phyloP scores from a whole-genome alignment of 192 early-diverging fungal genomes.

The Gonapodya prolifera region DNA sequence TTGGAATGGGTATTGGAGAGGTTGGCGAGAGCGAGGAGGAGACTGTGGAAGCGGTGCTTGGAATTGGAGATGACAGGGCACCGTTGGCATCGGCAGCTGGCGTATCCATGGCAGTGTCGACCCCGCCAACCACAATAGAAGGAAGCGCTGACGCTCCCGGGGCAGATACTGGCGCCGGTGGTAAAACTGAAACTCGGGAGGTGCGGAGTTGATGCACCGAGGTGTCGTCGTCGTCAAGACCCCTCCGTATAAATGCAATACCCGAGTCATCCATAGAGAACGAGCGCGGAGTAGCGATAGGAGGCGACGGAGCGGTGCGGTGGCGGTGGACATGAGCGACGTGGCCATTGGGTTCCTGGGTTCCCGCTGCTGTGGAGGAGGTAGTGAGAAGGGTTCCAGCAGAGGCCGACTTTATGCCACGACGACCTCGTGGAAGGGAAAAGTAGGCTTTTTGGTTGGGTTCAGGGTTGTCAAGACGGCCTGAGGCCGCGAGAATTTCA shows the following conservation, averaged over 20 bases:
- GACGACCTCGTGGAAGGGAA: neutral
- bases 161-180: neutral
- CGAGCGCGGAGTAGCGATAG: neutral
- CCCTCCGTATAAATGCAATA: too few relatives aligned
- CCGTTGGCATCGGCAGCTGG: neutral
- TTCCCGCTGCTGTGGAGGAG: neutral
- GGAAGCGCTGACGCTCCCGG: neutral
- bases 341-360: neutral
- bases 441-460: neutral
- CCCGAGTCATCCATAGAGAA: neutral
- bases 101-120: neutral
- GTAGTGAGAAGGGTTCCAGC: neutral
- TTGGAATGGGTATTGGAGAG: neutral
- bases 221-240: too few relatives aligned
- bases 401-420: neutral
- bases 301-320: neutral
- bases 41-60: neutral
- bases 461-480: neutral
- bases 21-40: neutral
- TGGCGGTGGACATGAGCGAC: neutral
- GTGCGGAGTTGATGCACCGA: neutral
- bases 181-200: neutral
- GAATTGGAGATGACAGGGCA: neutral
- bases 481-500: neutral
- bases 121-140: neutral